A percentile compares a stretch with the other conserved stretches of the same genome.
Evolutionary conservation across 768 basidiomycete genomes (phyloP).

Genomic region (Pulveroboletus sp.): DNA sequence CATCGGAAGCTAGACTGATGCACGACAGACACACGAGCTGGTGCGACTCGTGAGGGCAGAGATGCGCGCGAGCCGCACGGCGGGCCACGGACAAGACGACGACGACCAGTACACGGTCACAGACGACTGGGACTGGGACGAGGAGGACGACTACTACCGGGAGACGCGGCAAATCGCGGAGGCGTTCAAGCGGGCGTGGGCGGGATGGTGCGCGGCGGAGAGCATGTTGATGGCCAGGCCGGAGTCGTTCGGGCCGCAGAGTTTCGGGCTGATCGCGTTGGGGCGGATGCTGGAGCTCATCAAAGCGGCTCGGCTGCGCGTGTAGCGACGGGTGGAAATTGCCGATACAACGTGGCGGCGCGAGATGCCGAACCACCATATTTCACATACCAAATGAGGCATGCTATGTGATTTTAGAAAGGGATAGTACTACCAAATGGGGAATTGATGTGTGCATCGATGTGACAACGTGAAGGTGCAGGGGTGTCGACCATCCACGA

Average conservation of each 20-base stretch:
- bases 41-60: conserved; percentile 36
- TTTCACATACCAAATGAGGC: conserved; percentile 12
- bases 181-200: conserved; percentile 40
- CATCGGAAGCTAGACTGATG: conserved; percentile 6
- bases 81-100: conserved; percentile 21
- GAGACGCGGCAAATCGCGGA: conserved; percentile 28
- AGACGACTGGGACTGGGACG: conserved; percentile 25
- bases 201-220: conserved; percentile 42
- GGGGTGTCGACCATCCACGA: conserved; percentile 14
- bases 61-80: conserved; percentile 18
- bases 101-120: conserved; percentile 23
- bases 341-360: conserved; percentile 24
- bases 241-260: conserved; percentile 37
- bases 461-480: conserved; percentile 27
- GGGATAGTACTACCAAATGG: conserved; percentile 16
- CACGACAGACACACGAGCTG: conserved; percentile 38
- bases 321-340: neutral
- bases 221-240: conserved; percentile 23
- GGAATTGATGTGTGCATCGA: conserved; percentile 11
- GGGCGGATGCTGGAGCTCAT: conserved; percentile 40
- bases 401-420: conserved; percentile 28
- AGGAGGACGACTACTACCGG: conserved; percentile 28
- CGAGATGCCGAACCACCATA: conserved; percentile 14
- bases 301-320: conserved; percentile 21
- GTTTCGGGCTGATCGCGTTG: conserved; percentile 46